Conservation (phyloP, 768 basidiomycete species). For the Suillus weaverae region DNA sequence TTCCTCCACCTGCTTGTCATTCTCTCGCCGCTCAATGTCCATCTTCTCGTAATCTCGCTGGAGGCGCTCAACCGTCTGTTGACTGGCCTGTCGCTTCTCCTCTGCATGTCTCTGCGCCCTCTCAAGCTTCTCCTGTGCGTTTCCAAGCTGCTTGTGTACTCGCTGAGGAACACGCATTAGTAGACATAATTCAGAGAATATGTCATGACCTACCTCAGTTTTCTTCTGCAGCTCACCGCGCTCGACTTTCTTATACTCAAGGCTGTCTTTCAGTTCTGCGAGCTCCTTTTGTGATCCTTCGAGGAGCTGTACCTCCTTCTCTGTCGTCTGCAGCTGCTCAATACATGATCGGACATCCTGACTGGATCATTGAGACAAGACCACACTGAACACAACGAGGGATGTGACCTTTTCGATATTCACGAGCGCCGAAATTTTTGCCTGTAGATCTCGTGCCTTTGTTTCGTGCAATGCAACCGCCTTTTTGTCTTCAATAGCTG, state of each 20-base stretch:
- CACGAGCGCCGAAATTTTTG: conserved; percentile 67
- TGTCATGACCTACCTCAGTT: conserved; percentile 53
- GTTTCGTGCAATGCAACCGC: conserved; percentile 62
- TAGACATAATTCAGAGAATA: conserved; percentile 1
- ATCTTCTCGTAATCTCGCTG: conserved; percentile 80
- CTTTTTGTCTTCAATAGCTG: conserved; percentile 69
- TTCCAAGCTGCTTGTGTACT: conserved; percentile 73
- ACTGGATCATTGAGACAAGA: conserved; percentile 6
- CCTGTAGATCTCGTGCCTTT: conserved; percentile 75
- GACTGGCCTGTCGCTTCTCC: conserved; percentile 74
- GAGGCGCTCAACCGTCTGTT: conserved; percentile 71
- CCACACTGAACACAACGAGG: conserved; percentile 8
- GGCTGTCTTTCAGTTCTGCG: conserved; percentile 62
- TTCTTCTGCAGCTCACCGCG: conserved; percentile 64
- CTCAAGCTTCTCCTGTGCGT: conserved; percentile 82
- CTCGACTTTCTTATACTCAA: conserved; percentile 76
- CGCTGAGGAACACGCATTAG: conserved; percentile 48
- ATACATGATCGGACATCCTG: conserved; percentile 72
- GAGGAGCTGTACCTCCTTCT: conserved; percentile 64
- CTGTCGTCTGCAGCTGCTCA: conserved; percentile 75
- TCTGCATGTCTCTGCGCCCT: conserved; percentile 77
- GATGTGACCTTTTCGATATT: conserved; percentile 70
- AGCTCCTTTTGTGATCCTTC: conserved; percentile 67
- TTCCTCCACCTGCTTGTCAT: conserved; percentile 78
- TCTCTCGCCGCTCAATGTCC: conserved; percentile 72